phyloP scores from a whole-genome alignment of 1,284 basidiomycete species.

The Rhizopogon hawkerae region DNA sequence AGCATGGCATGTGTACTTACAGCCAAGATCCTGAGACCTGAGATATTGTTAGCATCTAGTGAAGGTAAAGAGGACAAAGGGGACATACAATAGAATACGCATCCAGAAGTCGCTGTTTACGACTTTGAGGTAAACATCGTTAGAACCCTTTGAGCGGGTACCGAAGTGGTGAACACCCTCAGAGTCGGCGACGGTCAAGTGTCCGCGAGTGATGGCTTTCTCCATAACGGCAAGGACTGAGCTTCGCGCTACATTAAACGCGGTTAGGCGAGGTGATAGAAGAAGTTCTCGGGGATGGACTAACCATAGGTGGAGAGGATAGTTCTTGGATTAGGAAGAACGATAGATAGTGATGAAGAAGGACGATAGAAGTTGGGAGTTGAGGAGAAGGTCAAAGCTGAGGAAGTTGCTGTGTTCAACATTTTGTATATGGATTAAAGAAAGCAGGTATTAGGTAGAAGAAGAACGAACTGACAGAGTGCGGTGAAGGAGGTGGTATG shows the following conservation, averaged over 20 bases:
- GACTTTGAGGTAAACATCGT: slow-evolving; percentile 58
- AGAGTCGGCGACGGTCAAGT: slow-evolving; percentile 55
- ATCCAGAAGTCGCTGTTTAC: slow-evolving; percentile 74
- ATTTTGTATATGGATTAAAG: slow-evolving; percentile 13
- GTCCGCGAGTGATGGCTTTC: slow-evolving; percentile 49
- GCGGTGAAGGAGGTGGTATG: slow-evolving; percentile 24
- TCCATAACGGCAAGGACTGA: slow-evolving; percentile 56
- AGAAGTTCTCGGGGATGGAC: not conserved
- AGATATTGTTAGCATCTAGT: slow-evolving; percentile 11
- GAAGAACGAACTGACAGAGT: slow-evolving; percentile 13
- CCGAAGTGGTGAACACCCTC: slow-evolving; percentile 54
- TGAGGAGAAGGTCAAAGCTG: slow-evolving; percentile 25
- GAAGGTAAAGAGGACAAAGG: slow-evolving; percentile 5
- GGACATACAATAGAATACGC: slow-evolving; percentile 56
- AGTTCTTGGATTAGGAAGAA: slow-evolving; percentile 23
- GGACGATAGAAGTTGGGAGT: slow-evolving; percentile 27
- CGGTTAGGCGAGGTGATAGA: slow-evolving; percentile 5
- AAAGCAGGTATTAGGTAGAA: not conserved
- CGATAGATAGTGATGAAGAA: slow-evolving; percentile 24
- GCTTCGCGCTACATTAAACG: slow-evolving; percentile 40
- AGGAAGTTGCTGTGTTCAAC: slow-evolving; percentile 26
- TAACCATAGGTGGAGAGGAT: slow-evolving; percentile 24
- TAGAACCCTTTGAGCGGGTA: slow-evolving; percentile 39
- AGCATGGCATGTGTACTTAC: slow-evolving; percentile 33
- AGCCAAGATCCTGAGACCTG: slow-evolving; percentile 66